Conservation (phyloP, 345 rosid species). For the rapeseed (Brassica napus) region DNA sequence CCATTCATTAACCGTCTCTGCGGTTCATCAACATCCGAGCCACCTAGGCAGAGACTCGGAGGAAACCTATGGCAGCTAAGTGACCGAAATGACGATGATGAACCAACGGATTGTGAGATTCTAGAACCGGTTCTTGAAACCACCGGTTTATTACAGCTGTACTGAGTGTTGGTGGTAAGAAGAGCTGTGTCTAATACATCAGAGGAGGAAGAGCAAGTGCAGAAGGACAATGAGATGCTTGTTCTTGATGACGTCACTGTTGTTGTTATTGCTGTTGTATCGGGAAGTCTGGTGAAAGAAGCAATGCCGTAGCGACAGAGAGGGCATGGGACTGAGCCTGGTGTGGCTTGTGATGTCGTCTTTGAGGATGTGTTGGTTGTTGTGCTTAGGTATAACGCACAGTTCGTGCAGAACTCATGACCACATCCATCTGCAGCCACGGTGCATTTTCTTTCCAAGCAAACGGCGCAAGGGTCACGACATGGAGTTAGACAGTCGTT, state of each 20-base stretch:
- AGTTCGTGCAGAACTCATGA: background rate
- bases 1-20: slow-evolving; percentile 48
- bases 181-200: slow-evolving; percentile 60
- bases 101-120: slow-evolving; percentile 40
- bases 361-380: slow-evolving; percentile 52
- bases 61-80: slow-evolving; percentile 75
- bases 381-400: slow-evolving; percentile 45
- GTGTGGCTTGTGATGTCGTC: slow-evolving; percentile 53
- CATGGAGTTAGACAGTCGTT: slow-evolving; percentile 41
- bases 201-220: slow-evolving; percentile 71
- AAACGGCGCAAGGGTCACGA: slow-evolving; percentile 82
- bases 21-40: slow-evolving; percentile 56
- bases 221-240: slow-evolving; percentile 69
- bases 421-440: slow-evolving; percentile 56
- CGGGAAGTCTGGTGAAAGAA: slow-evolving; percentile 71
- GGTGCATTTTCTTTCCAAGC: slow-evolving; percentile 80
- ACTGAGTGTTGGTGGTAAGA: slow-evolving; percentile 49
- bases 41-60: slow-evolving; percentile 77
- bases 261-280: slow-evolving; percentile 17
- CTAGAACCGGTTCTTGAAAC: slow-evolving; percentile 37
- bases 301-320: slow-evolving; percentile 87
- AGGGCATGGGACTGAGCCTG: slow-evolving; percentile 86
- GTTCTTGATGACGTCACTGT: slow-evolving; percentile 51
- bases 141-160: slow-evolving; percentile 62
- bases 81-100: slow-evolving; percentile 68